Conservation (phyloP, 2,329 filamentous ascomycete genomes). For the Tolypocladium tropicale region DNA sequence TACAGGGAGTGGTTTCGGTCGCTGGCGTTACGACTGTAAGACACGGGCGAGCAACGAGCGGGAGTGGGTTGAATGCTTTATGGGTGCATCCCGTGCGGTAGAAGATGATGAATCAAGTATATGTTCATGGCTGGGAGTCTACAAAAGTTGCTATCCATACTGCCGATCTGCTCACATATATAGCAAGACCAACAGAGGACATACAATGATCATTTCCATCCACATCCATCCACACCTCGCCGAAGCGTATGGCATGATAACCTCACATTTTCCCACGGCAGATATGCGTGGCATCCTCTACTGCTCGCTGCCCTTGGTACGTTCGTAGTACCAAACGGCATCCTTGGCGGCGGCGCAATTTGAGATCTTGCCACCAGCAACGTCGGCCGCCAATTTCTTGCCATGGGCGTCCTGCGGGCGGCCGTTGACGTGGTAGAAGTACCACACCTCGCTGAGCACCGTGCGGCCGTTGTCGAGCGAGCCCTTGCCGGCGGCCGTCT, state of each 20-base stretch:
- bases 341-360: slow-evolving; percentile 44
- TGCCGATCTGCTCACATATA: not conserved
- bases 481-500: slow-evolving; percentile 44
- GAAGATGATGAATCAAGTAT: not conserved
- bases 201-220: too few species aligned
- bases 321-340: slow-evolving; percentile 45
- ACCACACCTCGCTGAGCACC: slow-evolving; percentile 53
- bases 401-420: slow-evolving; percentile 41
- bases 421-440: slow-evolving; percentile 52
- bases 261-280: not conserved
- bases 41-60: not conserved
- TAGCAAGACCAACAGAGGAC: too few species aligned
- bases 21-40: slow-evolving; percentile 13
- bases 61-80: not conserved
- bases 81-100: not conserved
- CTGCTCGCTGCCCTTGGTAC: slow-evolving; percentile 23
- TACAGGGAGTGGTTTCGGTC: slow-evolving; percentile 2
- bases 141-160: not conserved
- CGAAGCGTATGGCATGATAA: not conserved
- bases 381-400: slow-evolving; percentile 29
- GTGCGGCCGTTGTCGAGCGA: slow-evolving; percentile 46
- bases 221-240: not conserved
- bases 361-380: slow-evolving; percentile 37
- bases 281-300: not conserved
- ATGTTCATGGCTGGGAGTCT: not conserved